These are phyloP conservation scores for Colletotrichum filicis DNA, from an alignment of 2,329 filamentous ascomycete genomes.

Conservation along the genomic window DNA sequence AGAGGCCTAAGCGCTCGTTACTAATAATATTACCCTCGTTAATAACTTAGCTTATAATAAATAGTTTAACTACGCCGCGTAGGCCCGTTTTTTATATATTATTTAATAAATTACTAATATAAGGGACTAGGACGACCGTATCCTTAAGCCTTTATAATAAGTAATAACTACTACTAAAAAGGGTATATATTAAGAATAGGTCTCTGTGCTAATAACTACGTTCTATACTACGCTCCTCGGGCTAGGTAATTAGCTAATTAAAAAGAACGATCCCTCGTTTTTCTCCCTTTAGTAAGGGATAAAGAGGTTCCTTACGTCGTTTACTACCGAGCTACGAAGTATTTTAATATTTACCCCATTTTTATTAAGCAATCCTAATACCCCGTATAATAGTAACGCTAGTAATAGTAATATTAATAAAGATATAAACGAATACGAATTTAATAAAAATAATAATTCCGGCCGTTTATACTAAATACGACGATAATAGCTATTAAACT, in stretches of 20 bases:
- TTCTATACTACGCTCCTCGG: not conserved
- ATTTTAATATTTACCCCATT: too few relatives aligned
- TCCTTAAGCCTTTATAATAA: too few relatives aligned
- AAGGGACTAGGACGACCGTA: too few relatives aligned
- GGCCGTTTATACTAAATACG: too few relatives aligned
- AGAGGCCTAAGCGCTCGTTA: not conserved
- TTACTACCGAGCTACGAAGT: not conserved
- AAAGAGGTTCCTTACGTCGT: not conserved
- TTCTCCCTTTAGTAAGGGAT: not conserved
- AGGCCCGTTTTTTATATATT: too few relatives aligned
- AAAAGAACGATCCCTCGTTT: not conserved
- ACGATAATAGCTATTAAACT: not conserved
- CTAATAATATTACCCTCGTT: not conserved
- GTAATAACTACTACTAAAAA: too few relatives aligned
- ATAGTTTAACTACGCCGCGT: not conserved
- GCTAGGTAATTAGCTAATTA: not conserved
- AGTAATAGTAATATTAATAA: too few relatives aligned
- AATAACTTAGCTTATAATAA: not conserved
- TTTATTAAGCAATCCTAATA: too few relatives aligned
- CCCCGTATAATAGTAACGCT: not conserved
- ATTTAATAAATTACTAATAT: too few relatives aligned
- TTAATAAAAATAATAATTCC: too few relatives aligned
- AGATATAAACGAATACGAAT: too few relatives aligned
- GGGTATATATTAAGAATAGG: not conserved
- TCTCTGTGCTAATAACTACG: not conserved